Evolutionary conservation across 495 filamentous ascomycete species (phyloP), one percentile per base, ranked within the genome.

Genomic region (Penicillium coprophilum): DNA sequence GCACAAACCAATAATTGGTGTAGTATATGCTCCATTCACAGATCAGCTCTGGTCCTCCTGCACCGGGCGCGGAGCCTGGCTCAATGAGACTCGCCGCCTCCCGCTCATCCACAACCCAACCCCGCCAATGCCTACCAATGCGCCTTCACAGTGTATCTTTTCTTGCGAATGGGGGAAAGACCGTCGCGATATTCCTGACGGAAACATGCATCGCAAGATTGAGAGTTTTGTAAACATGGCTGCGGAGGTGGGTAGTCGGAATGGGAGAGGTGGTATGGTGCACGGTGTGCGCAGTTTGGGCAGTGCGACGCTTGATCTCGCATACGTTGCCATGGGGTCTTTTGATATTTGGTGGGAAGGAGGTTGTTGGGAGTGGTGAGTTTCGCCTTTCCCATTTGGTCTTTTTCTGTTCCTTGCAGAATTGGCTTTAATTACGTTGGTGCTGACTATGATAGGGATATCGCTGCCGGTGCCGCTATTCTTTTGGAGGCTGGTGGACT

Each of bases 121-220:
- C 53, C 81, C 83, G 23, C 79, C 83, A 1, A 74, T 88, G 71
- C 85, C 86, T 0, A 57, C 63, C n/a, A 78, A 78, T 28, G 86
- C 86, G 6, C 86, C 86, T 2, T 76, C 75, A 3, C 79, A 83
- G n/a, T 89, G 86, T 55, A 73, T 87, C 21, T 85, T 89, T 64
- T 76, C 80, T 3, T 88, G 84, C 61, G 86, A 89, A 57, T 89
- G 86, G 86, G 86, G 86, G 2, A 89, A 89, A 64, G 86, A 88
- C 56, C 76, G 86, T 28, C 76, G 80, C 46, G 86, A 88, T 60
- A 69, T 65, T 34, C 74, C 74, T 0, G 84, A 82, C 15, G 82
- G 86, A 8, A 88, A 87, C 61, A 63, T 89, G 71, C 69, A 81
- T 50, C 76, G 84, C 34, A 89, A 88, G 69, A 77, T 88, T 9